Base-by-base conservation (phyloP, 768 basidiomycete genomes). In the Clavaria fumosa region DNA sequence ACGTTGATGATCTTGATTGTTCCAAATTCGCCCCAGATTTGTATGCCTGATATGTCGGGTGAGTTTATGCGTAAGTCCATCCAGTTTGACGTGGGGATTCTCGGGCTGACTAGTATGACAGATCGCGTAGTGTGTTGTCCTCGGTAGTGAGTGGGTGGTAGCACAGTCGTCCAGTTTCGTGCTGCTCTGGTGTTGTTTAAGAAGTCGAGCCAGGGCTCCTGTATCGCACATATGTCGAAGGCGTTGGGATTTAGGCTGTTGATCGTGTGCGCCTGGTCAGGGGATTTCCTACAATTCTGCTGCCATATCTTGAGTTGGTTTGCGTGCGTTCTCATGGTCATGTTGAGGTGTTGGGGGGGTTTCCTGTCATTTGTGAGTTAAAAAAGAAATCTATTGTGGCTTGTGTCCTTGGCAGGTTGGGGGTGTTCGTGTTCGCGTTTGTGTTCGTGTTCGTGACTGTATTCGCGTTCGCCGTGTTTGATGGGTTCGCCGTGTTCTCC, bases 151-250 rank as follows among this genome's bases (percentile, higher is more conserved):
- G n/a, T n/a, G n/a, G n/a, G n/a, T n/a, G n/a, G n/a, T n/a, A n/a
- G n/a, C n/a, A 38, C 17, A 10, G 23, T 9, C 14, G n/a, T 26
- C 27, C 23, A 38, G 26, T 38, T 59, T n/a, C 67, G 66, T 1
- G 35, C 54, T 39, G 50, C 49, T 4, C 56, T 64, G 3, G 66
- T 28, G 14, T 14, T 9, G 26, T 14, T 14, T 28, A 28, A 14
- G 26, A 28, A 28, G 26, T 28, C 26, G 9, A 28, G 9, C 9
- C 26, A 28, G 9, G 26, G 26, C 14, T 28, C 26, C 14, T 28
- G 26, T 9, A 28, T 9, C 26, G 14, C 14, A 9, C 9, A 9
- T 9, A 28, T 9, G 26, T 28, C 26, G 14, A 9, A 28, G 9
- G 9, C 14, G 14, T 14, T 28, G 26, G 26, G 26, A 28, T 28